Base-by-base conservation (phyloP, 2,329 filamentous ascomycete species). In the Leptographium radiaticola region DNA sequence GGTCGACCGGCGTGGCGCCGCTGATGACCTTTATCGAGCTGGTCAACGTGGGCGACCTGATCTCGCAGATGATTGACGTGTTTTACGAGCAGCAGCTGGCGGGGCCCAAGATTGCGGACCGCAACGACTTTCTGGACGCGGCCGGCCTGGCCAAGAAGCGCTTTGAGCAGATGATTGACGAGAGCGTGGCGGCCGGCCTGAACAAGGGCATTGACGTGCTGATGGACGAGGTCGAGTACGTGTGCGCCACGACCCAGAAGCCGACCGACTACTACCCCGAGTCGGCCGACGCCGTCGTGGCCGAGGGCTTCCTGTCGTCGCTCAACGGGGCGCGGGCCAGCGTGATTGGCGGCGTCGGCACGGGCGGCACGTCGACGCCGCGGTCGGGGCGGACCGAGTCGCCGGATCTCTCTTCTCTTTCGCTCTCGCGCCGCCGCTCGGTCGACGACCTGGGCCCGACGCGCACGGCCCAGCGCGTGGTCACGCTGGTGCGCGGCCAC, bases 181-280 rank as follows among this genome's bases (percentile, higher is more conserved):
- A 97, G 69, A 87, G 88, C 56, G 93, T 98, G 9, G 93, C 93
- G 5, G 89, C 91, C 10, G 94, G 94, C 1, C 74, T 98, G 58
- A 96, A 96, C 69, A 96, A 95, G 71, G 93, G 93, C 59, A 97
- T 98, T 58, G 91, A 98, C 64, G 93, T 96, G 55, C 79, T 98
- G 45, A 97, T 98, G 86, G 89, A 95, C 62, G 93, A 98, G 70
- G 90, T 97, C 33, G 93, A 98, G 67, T 96, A 94, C 65, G 79
- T 98, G 39, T 89, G 89, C 62, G 89, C 87, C 18, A 95, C 90
- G 0, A 88, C 84, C 3, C 93, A 98, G 66, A 72, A 77, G 30
- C 84, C 89, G 0, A 86, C 86, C 0, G 93, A 98, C 70, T 98
- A 93, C 70, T 96, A 97, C 63, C 91, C 93, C 0, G 72, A 68